Base-by-base conservation (phyloP, 805 yeast species). In the Alloascoidea africana region DNA sequence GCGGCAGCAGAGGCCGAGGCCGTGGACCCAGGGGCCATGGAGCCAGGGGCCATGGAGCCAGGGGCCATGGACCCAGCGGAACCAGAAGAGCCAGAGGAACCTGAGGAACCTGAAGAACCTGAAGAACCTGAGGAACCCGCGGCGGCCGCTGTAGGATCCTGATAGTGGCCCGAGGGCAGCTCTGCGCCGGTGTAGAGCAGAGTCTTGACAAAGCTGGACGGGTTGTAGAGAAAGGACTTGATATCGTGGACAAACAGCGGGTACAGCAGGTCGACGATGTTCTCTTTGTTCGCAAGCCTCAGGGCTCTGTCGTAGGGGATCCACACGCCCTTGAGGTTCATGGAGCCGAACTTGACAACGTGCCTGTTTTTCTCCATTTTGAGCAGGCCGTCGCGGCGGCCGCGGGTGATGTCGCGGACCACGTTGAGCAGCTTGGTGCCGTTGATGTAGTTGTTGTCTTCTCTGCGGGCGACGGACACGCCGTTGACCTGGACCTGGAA, bases 301-400 rank as follows among this genome's bases (percentile, higher is more conserved):
- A 76, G 55, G 2, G 83, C 84, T 39, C 83, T 59, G 49, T 76
- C 83, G 52, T 76, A 76, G 4, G 84, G 84, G 38, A 76, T 75
- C 84, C 84, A 76, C 30, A 76, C 84, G 35, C 84, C 84, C 51
- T 76, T 76, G 44, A 76, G 59, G 52, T 76, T 79, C 82, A 76
- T 76, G 13, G 77, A 70, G n/a, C 84, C 84, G 49, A 76, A 75
- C 52, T 76, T 76, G 19, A 76, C 82, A 33, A 76, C 84, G 47
- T 75, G 76, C 30, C 83, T 60, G 14, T 72, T 70, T 52, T 76
- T 76, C 52, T 76, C 84, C 39, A 69, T 63, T 52, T 76, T 76
- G 36, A 76, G 59, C 38, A 76, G 76, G 16, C 84, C 84, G 53
- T 76, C 84, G 51, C 84, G 59, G 40, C 83, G 62, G 27, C 84